phyloP scores from a whole-genome alignment of 164 flowering plant species.

The Euptelea pleiosperma region DNA sequence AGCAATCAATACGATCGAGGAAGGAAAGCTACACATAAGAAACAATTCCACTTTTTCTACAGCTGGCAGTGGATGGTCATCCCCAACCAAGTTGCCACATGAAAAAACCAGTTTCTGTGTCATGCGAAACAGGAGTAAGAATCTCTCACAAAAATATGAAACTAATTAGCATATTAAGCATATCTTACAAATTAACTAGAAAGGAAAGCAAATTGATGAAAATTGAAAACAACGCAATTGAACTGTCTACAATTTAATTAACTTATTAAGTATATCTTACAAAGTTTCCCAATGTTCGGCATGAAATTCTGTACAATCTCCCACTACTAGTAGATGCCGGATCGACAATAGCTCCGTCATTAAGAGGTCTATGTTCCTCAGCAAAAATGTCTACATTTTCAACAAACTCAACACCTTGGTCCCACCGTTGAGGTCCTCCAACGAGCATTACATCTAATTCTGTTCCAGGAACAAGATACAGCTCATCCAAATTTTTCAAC shows the following conservation, averaged over 20 bases:
- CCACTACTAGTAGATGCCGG: conserved; percentile 24
- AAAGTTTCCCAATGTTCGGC: conserved; percentile 55
- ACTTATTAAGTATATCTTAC: too few species aligned
- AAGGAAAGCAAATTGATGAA: neutral
- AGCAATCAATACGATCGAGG: conserved; percentile 64
- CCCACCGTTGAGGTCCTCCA: conserved; percentile 93
- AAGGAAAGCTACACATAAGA: conserved; percentile 64
- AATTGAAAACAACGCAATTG: too few species aligned
- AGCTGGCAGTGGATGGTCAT: conserved; percentile 70
- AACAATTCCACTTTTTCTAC: conserved; percentile 51
- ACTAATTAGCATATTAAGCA: neutral
- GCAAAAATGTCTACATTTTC: conserved; percentile 49
- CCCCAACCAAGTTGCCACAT: conserved; percentile 85
- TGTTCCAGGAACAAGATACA: conserved; percentile 81
- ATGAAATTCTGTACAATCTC: conserved; percentile 44
- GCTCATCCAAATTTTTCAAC: conserved; percentile 35
- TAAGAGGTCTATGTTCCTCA: conserved; percentile 23
- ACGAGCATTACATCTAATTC: conserved; percentile 54
- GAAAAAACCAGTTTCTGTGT: conserved; percentile 63
- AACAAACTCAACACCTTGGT: conserved; percentile 47
- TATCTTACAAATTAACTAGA: neutral
- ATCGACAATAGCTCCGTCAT: conserved; percentile 42
- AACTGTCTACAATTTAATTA: too few species aligned
- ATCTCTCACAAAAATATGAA: neutral
- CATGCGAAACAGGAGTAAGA: conserved; percentile 11